Base-by-base conservation (phyloP, 345 rosid genomes). In the Clarkia xantiana region DNA sequence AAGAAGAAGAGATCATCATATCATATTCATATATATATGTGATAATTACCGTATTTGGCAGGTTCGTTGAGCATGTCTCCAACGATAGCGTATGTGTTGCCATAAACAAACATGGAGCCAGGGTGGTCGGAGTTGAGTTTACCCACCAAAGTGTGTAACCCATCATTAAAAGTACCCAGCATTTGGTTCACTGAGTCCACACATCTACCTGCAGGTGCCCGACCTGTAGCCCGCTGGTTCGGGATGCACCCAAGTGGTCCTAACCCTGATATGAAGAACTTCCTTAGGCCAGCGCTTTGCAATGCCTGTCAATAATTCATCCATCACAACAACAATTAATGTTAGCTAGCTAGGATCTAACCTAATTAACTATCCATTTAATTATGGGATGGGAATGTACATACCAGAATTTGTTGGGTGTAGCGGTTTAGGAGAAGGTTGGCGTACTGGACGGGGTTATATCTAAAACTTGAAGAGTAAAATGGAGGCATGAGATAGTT, bases 191-290 rank as follows among this genome's bases (percentile, higher is more conserved):
- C 95, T 9, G 54, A 62, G 40, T 87, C 84, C 9, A 77, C 71
- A 47, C 95, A 93, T 49, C 79, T 66, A 19, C 67, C 95, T 0
- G 67, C 66, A 0, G 90, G 74, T 18, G 69, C 72, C 42, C 18
- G 68, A 9, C 77, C 62, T 0, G 47, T 20, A 22, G 88, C 82
- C 67, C 94, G 56, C 54, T 74, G 83, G 61, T 67, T 78, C 4
- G 96, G 99, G 57, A 82, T 80, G 71, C 99, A 93, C 9, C 96
- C 99, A 16, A 93, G 76, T 9, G 82, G 79, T 48, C 71, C 86
- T 14, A 84, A 18, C 13, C 89, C 90, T 14, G 82, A 76, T n/a
- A 84, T 40, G 40, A 61, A 53, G 50, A 54, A 42, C 54, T 78
- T 93, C 54, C 95, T 69, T 2, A 82, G 71, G 40, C 96, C 96